Evolutionary conservation across 2,329 filamentous ascomycete species (phyloP).

Genomic region (Calonectria pseudoreteaudii): DNA sequence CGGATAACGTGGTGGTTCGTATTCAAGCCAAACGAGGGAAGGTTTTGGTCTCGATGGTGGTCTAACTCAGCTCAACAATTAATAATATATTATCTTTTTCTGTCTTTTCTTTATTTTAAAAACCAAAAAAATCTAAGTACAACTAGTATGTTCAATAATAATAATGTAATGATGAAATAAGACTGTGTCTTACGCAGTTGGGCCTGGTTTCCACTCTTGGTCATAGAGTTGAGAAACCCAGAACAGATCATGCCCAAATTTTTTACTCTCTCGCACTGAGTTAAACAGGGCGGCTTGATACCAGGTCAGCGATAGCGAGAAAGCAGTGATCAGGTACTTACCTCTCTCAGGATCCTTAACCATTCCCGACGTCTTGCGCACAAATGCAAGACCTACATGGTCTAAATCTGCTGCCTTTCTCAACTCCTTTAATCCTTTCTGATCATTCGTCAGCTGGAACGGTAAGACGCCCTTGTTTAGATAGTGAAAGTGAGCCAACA

Average conservation of each 20-base stretch:
- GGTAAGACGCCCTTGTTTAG: not conserved
- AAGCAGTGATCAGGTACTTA: not conserved
- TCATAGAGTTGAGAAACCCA: conserved; percentile 17
- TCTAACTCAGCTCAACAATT: not conserved
- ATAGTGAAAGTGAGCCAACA: conserved; percentile 5
- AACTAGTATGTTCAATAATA: not conserved
- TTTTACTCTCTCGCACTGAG: not conserved
- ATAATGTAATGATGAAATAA: not conserved
- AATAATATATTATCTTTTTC: not conserved
- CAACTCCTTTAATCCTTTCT: not conserved
- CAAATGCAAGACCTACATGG: not conserved
- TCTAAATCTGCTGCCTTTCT: not conserved
- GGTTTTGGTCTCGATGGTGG: not conserved
- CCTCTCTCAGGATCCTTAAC: not conserved
- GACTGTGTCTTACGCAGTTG: not conserved
- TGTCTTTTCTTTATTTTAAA: not conserved
- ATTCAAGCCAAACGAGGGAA: not conserved
- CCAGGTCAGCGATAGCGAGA: not conserved
- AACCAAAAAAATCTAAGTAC: not conserved
- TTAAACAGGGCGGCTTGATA: not conserved
- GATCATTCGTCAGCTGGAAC: not conserved
- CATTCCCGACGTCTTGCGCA: not conserved
- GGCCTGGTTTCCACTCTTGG: not conserved
- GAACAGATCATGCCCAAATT: not conserved
- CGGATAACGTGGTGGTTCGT: not conserved